Evolutionary conservation across 805 yeast species (phyloP), one percentile per base, ranked within the genome.

Genomic region (Nakazawaea ambrosiae): DNA sequence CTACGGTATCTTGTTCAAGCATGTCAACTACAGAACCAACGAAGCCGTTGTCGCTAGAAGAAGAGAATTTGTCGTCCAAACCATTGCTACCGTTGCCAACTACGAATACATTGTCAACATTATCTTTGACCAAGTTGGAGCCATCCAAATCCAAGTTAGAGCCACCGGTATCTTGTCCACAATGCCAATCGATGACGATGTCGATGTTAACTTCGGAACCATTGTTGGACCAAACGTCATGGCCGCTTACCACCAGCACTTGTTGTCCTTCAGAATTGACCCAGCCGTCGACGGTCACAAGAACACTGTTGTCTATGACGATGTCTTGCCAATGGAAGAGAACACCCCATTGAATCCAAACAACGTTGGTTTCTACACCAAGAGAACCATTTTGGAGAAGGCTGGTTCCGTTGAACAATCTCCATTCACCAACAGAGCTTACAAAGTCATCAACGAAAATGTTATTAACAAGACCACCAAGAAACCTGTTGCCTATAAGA

Each of bases 111-210:
- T 80, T 47, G 57, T 82, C 49, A 81, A 81, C 62, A 63, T 78
- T 54, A 73, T 81, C 54, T 77, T 83, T 50, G 83, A 78, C 51
- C 86, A 76, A 60, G 86, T 80, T 48, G 94, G 89, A 50, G 78
- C 80, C 38, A 78, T 83, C 49, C 78, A 77, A 46, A 78, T 83
- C 45, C 88, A 84, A 57, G 80, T 81, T 44, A 73, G 90, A 65
- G 92, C 92, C 43, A 83, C 94, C 40, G 94, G 94, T 70, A 83
- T 83, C 53, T 68, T 83, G 48, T 82, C 90, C 23, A 83, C 94
- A 41, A 81, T 80, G 82, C 87, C 88, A 49, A 76, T 81, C 46
- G 90, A 83, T 46, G 78, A 73, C 47, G 77, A 70, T 53, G 72
- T 70, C 44, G 83, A 79, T 44, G 82, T 82, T 45, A 11, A 19